A percentile compares a stretch with the other conserved stretches of the same genome.
phyloP scores from a whole-genome alignment of 1,139 yeast genomes.

The Pichia sp. region DNA sequence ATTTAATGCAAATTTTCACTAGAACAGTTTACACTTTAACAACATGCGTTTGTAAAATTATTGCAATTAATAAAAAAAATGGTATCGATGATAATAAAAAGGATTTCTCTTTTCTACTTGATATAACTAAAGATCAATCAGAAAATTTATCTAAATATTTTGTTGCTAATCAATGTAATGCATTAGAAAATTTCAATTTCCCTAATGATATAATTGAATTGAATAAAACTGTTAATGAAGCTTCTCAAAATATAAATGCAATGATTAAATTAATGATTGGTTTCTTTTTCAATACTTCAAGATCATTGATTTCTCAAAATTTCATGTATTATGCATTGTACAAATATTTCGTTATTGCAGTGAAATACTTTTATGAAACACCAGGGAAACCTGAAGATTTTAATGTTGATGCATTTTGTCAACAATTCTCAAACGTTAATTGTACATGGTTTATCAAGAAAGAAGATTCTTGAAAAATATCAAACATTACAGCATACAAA shows the following conservation, averaged over 20 bases:
- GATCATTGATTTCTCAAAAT: constrained; percentile 22
- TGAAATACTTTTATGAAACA: constrained; percentile 18
- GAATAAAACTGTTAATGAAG: constrained; percentile 5
- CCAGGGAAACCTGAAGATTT: constrained; percentile 15
- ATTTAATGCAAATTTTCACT: constrained; percentile 20
- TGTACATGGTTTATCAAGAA: constrained; percentile 22
- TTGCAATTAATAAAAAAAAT: constrained; percentile 6
- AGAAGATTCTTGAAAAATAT: not conserved
- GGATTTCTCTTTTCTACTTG: constrained; percentile 7
- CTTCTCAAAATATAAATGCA: constrained; percentile 14
- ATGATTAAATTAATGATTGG: constrained; percentile 21
- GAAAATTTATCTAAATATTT: constrained; percentile 7
- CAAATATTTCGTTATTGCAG: constrained; percentile 23
- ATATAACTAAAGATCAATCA: constrained; percentile 6
- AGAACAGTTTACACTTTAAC: constrained; percentile 14
- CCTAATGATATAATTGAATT: constrained; percentile 1
- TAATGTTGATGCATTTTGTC: constrained; percentile 15
- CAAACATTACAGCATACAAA: not conserved
- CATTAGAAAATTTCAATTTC: constrained; percentile 1
- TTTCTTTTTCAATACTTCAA: constrained; percentile 25
- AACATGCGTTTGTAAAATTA: constrained; percentile 10
- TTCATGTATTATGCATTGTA: constrained; percentile 23
- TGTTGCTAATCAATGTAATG: constrained; percentile 9
- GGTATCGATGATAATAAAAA: constrained; percentile 2
- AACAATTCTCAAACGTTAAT: constrained; percentile 18